Evolutionary conservation across 2,329 filamentous ascomycete genomes (phyloP), one percentile per base, ranked within the genome.

Genomic region (Monilinia vaccinii-corymbosi): DNA sequence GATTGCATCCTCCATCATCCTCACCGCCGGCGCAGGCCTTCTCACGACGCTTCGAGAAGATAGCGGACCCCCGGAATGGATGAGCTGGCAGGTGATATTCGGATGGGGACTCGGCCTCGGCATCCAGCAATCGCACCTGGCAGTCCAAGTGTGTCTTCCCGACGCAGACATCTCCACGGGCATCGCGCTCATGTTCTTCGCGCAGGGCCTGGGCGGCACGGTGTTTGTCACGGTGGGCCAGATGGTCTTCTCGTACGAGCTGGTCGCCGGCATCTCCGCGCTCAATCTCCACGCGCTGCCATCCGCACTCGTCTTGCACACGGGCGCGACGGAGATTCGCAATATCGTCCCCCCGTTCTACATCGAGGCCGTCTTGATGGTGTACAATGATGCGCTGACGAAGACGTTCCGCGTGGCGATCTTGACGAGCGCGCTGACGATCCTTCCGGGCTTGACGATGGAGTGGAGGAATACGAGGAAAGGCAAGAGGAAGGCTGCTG

Each of bases 401-500:
- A 71, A 78, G 61, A 76, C 76, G 0, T 84, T 81, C 67, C 81
- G 82, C 64, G 79, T 84, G 7, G 74, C 75, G 3, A 73, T 80
- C 4, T 82, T 77, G 2, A 73, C 85, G 67, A 76, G 78, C 0
- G 75, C 75, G 9, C 60, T 85, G 10, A 79, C 4, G 1, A 62
- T 68, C 8, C 38, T 83, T n/a, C 79, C 78, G 1, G 74, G 77
- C 0, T 64, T 77, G 16, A 74, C 76, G 16, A 76, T 85, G 61
- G 77, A 84, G 70, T 85, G 81, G 81, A 81, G 77, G 69, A 79
- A 72, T 65, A 76, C 83, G 61, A 83, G 83, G 73, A 75, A 75
- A 31, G 75, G 75, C 69, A 70, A 72, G 52, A 40, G 65, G 14
- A 47, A 47, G n/a, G n/a, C n/a, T n/a, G n/a, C n/a, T n/a, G n/a